These are phyloP conservation scores for Narthecium ossifragum DNA, from an alignment of 106 monocot species.

Conservation along the genomic window DNA sequence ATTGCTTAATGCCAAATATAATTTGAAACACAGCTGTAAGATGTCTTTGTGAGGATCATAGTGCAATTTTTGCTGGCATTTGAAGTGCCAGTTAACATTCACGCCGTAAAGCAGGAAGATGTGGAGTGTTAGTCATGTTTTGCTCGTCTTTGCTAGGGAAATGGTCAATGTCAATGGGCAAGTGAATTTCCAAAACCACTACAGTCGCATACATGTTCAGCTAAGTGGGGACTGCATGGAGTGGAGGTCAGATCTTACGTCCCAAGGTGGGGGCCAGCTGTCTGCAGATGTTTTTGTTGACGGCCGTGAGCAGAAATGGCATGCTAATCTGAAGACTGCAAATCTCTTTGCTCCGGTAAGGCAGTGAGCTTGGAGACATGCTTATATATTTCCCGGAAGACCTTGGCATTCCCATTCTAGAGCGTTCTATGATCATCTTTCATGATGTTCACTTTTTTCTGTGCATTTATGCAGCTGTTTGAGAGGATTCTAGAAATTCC, in stretches of 20 bases:
- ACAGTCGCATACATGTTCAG: constrained; percentile 77
- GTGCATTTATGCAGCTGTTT: constrained; percentile 83
- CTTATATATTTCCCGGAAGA: too few species aligned
- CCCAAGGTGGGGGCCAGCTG: constrained; percentile 70
- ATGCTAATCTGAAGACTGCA: constrained; percentile 73
- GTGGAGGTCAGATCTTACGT: constrained; percentile 59
- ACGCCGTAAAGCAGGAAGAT: neutral
- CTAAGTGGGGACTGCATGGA: constrained; percentile 77
- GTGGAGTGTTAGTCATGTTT: neutral
- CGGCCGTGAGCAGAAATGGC: constrained; percentile 69
- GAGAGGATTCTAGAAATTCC: constrained; percentile 96
- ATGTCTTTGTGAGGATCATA: too few species aligned
- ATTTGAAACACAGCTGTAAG: too few species aligned
- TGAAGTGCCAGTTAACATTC: too few species aligned
- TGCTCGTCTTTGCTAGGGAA: constrained; percentile 45
- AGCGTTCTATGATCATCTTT: neutral
- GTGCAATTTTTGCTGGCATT: too few species aligned
- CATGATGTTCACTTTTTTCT: constrained; percentile 3
- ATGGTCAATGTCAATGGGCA: constrained; percentile 72
- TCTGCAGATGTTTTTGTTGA: constrained; percentile 85
- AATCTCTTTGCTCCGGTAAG: constrained; percentile 91
- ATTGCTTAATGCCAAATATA: too few species aligned
- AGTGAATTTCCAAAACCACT: constrained; percentile 82
- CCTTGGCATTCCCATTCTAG: too few species aligned
- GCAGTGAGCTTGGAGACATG: too few species aligned